A percentile compares a stretch with the other conserved stretches of the same genome.
Evolutionary conservation across 345 rosid genomes (phyloP).

Genomic region (Ceriops tagal): DNA sequence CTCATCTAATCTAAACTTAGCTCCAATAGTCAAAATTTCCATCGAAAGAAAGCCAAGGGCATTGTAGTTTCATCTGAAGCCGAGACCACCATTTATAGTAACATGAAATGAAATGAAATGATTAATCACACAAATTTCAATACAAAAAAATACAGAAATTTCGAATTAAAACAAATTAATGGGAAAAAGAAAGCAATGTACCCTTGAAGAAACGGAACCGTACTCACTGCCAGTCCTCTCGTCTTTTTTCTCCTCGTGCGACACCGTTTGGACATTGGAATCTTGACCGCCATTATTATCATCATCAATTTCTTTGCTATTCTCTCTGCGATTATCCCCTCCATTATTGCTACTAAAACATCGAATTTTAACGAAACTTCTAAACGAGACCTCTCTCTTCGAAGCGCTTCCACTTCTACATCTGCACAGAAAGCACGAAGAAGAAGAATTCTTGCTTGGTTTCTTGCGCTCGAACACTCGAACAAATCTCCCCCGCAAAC

Average conservation of each 20-base stretch:
- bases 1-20: no score
- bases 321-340: not conserved
- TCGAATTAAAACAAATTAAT: not conserved
- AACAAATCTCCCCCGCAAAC: constrained; percentile 20
- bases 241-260: constrained; percentile 37
- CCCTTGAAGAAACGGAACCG: constrained; percentile 52
- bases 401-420: constrained; percentile 10
- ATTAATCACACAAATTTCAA: not conserved
- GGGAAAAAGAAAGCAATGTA: constrained; percentile 12
- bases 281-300: constrained; percentile 23
- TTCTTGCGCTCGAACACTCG: constrained; percentile 17
- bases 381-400: constrained; percentile 14
- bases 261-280: constrained; percentile 38
- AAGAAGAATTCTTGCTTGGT: not conserved
- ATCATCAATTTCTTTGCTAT: constrained; percentile 19
- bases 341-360: constrained; percentile 38
- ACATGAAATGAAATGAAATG: no score
- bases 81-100: no score
- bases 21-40: no score
- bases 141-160: not conserved
- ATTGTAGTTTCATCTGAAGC: no score
- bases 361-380: constrained; percentile 28
- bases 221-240: constrained; percentile 38
- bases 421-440: constrained; percentile 27
- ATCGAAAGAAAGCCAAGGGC: no score